A percentile compares a stretch with the other conserved stretches of the same genome.
phyloP scores from a whole-genome alignment of 495 filamentous ascomycete genomes.

The Daldinia grandis region DNA sequence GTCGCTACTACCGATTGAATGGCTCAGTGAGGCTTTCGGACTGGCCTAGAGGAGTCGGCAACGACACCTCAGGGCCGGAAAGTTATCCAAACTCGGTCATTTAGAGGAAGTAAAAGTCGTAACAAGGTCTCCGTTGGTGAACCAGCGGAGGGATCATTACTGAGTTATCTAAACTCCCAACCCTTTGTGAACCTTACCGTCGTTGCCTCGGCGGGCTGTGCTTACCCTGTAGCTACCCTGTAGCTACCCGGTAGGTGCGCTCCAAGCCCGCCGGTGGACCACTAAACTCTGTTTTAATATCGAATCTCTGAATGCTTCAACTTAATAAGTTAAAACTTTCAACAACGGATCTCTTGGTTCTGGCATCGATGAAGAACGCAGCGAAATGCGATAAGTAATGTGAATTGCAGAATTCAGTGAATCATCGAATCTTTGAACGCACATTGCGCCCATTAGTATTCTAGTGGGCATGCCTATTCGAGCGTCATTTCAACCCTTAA shows the following conservation, averaged over 20 bases:
- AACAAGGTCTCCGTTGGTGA: constrained; percentile 80
- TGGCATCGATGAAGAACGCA: constrained; percentile 14
- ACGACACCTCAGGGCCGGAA: constrained; percentile 71
- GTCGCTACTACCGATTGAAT: constrained; percentile 75
- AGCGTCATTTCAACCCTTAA: constrained; percentile 13
- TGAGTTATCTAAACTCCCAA: constrained; percentile 6
- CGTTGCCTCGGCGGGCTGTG: constrained; percentile 4
- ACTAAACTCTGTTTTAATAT: neutral
- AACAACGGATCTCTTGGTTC: constrained; percentile 14
- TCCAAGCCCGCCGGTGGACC: neutral
- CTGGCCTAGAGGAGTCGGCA: constrained; percentile 70
- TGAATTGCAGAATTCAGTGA: constrained; percentile 15
- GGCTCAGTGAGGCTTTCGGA: constrained; percentile 76
- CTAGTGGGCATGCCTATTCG: constrained; percentile 10
- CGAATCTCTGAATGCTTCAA: constrained; percentile 2
- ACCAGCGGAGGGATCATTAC: constrained; percentile 55
- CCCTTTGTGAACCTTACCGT: neutral
- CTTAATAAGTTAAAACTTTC: constrained; percentile 11
- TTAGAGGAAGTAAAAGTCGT: constrained; percentile 82
- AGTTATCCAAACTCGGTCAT: constrained; percentile 77
- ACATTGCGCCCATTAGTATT: constrained; percentile 12
- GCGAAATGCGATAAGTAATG: constrained; percentile 14
- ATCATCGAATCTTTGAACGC: constrained; percentile 14
- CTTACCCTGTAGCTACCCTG: constrained; percentile 2
- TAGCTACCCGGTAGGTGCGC: neutral